Percentiles rank a stretch among this genome's conserved stretches.
phyloP scores from a whole-genome alignment of 1,139 yeast genomes.

The Blastobotrys buckinghamii region DNA sequence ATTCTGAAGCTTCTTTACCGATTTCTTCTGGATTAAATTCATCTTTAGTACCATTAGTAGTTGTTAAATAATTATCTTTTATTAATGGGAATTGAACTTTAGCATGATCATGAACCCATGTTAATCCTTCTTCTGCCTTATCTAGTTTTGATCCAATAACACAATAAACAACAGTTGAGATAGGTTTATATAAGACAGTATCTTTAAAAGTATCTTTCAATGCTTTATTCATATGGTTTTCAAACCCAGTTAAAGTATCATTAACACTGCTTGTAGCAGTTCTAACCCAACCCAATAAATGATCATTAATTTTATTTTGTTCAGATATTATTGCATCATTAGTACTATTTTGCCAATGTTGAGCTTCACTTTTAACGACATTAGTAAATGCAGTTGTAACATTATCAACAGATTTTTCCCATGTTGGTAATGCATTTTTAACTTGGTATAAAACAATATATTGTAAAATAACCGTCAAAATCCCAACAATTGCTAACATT shows the following conservation, averaged over 20 bases:
- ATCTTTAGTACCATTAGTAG: background rate
- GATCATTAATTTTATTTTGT: constrained; percentile 50
- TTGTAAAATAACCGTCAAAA: constrained; percentile 40
- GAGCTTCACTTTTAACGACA: constrained; percentile 20
- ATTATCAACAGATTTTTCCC: constrained; percentile 15
- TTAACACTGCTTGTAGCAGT: constrained; percentile 52
- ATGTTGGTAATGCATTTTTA: constrained; percentile 16
- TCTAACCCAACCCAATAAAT: constrained; percentile 61
- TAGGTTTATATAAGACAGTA: constrained; percentile 60
- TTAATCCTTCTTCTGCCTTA: constrained; percentile 60
- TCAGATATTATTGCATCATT: constrained; percentile 42
- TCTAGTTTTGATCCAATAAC: constrained; percentile 67
- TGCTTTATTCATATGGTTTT: constrained; percentile 47
- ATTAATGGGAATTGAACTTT: constrained; percentile 54
- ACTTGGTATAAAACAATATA: constrained; percentile 33
- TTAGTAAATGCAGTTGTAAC: constrained; percentile 18
- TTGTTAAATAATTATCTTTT: constrained; percentile 22
- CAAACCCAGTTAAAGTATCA: constrained; percentile 46
- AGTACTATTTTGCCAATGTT: constrained; percentile 47
- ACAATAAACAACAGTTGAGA: constrained; percentile 64
- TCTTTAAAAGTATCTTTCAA: constrained; percentile 55
- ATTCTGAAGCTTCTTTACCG: constrained; percentile 5
- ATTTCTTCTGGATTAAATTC: constrained; percentile 8
- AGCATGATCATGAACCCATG: constrained; percentile 70
- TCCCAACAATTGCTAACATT: constrained; percentile 39